Evolutionary conservation across 1,284 basidiomycete genomes (phyloP), one percentile per base, ranked within the genome.

Genomic region (Rhodotorula sp.): DNA sequence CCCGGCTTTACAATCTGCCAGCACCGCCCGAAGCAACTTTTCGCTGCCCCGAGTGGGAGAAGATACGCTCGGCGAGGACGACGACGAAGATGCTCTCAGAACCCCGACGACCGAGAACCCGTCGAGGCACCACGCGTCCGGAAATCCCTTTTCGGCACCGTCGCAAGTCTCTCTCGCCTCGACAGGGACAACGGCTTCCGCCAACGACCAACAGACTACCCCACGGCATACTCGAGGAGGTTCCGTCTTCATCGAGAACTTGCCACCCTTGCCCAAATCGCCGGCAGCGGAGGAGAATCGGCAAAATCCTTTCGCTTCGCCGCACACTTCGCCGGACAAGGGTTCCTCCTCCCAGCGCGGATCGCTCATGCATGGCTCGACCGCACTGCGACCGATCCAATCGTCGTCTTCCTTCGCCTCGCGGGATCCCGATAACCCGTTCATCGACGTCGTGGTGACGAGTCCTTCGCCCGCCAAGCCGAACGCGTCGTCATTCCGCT

Each of bases 201-300:
- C 38, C 8, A 43, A 43, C 10, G 38, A 43, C 38, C 38, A 10
- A 1, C 38, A 43, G 10, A 43, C 5, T 1, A 56, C 60, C 5
- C 23, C 34, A 2, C 66, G 66, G 5, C 23, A 61, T 1, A 56
- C 55, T 15, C 48, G 49, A 18, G 58, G 60, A 34, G 66, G 47
- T 7, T 62, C 60, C 21, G 55, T 61, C 26, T 67, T 67, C 48
- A 45, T 67, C 49, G 66, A 67, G 19, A 61, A 67, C 60, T 56
- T 67, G 14, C 66, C 66, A 5, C 55, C 56, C 1, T 49, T 67
- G 1, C 61, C 66, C 10, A 23, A 34, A 16, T 55, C 60, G 12
- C 45, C 66, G 3, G n/a, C 60, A 3, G 16, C 21, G 14, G 23
- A 26, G n/a, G 23, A n/a, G 16, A 15, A 12, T 14, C 47, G 43